Percentiles rank a stretch among this genome's conserved stretches.
Conservation (phyloP, 352 stramenopile genomes). For the Phytophthora pini region DNA sequence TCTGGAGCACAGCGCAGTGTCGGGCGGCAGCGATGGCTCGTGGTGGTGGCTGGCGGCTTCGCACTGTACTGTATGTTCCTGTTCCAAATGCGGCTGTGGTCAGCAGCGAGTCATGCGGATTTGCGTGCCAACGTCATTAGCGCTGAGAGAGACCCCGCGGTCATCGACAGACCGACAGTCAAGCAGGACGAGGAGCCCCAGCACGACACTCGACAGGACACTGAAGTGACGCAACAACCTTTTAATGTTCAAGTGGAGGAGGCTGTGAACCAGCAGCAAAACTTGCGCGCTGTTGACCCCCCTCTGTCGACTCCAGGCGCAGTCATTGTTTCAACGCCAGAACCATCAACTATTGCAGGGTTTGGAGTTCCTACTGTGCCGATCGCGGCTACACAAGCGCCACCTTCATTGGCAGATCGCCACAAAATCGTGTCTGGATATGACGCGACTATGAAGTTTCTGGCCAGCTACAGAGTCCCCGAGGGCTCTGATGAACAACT, state of each 20-base stretch:
- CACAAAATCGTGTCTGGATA: slow-evolving; percentile 62
- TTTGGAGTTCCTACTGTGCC: slow-evolving; percentile 2
- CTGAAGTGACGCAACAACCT: background rate
- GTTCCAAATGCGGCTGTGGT: slow-evolving; percentile 38
- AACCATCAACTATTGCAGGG: background rate
- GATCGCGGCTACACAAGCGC: background rate
- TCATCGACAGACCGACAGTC: slow-evolving; percentile 7
- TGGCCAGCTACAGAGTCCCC: slow-evolving; percentile 49
- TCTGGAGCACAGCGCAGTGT: slow-evolving; percentile 11
- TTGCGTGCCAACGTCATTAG: slow-evolving; percentile 36
- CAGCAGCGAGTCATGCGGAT: slow-evolving; percentile 22
- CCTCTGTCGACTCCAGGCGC: slow-evolving; percentile 13
- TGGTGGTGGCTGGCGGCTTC: slow-evolving; percentile 14
- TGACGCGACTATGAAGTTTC: slow-evolving; percentile 51
- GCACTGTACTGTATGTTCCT: slow-evolving; percentile 33
- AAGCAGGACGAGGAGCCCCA: slow-evolving; percentile 9
- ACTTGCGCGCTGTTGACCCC: slow-evolving; percentile 10
- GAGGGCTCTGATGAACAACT: slow-evolving; percentile 47
- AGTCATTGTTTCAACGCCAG: slow-evolving; percentile 10
- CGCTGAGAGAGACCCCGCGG: slow-evolving; percentile 6
- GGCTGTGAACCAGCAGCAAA: slow-evolving; percentile 12
- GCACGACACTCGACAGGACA: slow-evolving; percentile 4
- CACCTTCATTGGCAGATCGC: slow-evolving; percentile 38
- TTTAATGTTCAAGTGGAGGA: background rate
- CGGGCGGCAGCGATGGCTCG: slow-evolving; percentile 26